Evolutionary conservation across 805 yeast genomes (phyloP).

Genomic region (Cyberlindnera lachancei): DNA sequence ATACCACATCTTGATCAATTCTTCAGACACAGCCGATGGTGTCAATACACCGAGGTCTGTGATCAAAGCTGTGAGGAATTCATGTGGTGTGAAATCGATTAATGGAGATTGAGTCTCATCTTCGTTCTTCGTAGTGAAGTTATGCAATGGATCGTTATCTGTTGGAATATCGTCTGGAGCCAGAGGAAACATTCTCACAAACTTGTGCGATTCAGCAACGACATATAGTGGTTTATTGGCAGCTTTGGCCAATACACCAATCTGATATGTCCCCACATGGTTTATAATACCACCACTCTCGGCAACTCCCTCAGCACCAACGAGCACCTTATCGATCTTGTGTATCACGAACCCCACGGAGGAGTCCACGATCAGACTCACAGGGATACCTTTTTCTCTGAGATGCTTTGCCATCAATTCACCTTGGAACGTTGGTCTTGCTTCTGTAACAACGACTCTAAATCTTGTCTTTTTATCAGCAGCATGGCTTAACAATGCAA

Average conservation of each 20-base stretch:
- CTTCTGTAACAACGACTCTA: slow-evolving; percentile 87
- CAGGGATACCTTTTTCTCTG: slow-evolving; percentile 72
- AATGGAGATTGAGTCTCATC: slow-evolving; percentile 42
- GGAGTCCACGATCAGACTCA: slow-evolving; percentile 79
- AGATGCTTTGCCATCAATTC: slow-evolving; percentile 61
- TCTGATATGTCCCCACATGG: slow-evolving; percentile 90
- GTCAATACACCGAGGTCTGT: slow-evolving; percentile 96
- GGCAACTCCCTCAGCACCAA: slow-evolving; percentile 99
- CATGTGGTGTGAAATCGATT: slow-evolving; percentile 93
- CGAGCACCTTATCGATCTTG: slow-evolving; percentile 85
- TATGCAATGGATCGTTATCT: slow-evolving; percentile 37
- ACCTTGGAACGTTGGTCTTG: slow-evolving; percentile 79
- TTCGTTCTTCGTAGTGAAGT: slow-evolving; percentile 28
- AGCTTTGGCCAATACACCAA: slow-evolving; percentile 85
- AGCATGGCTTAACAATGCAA: slow-evolving; percentile 67
- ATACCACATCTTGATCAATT: slow-evolving; percentile 95
- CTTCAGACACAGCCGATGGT: slow-evolving; percentile 98
- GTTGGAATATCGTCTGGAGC: slow-evolving; percentile 87
- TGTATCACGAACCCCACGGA: slow-evolving; percentile 92
- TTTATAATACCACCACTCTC: slow-evolving; percentile 98
- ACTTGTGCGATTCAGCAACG: slow-evolving; percentile 91
- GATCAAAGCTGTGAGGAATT: slow-evolving; percentile 87
- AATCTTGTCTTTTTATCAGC: slow-evolving; percentile 73
- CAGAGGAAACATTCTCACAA: slow-evolving; percentile 91
- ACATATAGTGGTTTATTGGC: slow-evolving; percentile 92